Evolutionary conservation across 768 basidiomycete genomes (phyloP), one percentile per base, ranked within the genome.

Genomic region (Suillus alpinus): DNA sequence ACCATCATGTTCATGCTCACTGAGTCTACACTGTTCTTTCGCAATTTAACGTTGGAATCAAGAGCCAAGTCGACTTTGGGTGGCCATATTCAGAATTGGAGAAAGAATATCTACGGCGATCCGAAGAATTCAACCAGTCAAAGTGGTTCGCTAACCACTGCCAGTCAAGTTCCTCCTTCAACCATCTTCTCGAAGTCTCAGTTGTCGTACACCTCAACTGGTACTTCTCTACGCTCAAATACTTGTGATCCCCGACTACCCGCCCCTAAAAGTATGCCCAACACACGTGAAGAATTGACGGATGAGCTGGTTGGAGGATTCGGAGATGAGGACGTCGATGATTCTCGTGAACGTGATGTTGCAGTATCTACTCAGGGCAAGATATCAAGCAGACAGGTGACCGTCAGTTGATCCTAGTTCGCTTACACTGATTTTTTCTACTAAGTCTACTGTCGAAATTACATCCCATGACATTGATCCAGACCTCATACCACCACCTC

Each of bases 21-120:
- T 43, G 59, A 60, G n/a, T 32, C 52, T 12, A 47, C 52, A n/a
- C 37, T 60, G 8, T 60, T 60, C 37, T 56, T 60, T 40, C 18
- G 31, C 51, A 43, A 55, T 34, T 36, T 60, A 8, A 52, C 59
- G n/a, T 43, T 43, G n/a, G 0, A 43, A 43, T 43, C n/a, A n/a
- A 43, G 41, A n/a, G n/a, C n/a, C 9, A 43, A 43, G 41, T 43
- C 41, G 20, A 43, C n/a, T 12, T 20, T 43, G n/a, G 41, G 41
- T 43, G 41, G 41, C 41, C 9, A 3, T 3, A 2, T 43, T 43
- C 41, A 43, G 41, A 43, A 43, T n/a, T 43, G 41, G 41, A 20
- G n/a, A 20, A 43, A 43, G 41, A 8, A 43, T 43, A 18, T 43
- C 41, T 43, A 43, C 41, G n/a, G 3, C 1, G n/a, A 43, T 9